Evolutionary conservation across 2,329 filamentous ascomycete species (phyloP).

Genomic region (Colletotrichum sublineola): DNA sequence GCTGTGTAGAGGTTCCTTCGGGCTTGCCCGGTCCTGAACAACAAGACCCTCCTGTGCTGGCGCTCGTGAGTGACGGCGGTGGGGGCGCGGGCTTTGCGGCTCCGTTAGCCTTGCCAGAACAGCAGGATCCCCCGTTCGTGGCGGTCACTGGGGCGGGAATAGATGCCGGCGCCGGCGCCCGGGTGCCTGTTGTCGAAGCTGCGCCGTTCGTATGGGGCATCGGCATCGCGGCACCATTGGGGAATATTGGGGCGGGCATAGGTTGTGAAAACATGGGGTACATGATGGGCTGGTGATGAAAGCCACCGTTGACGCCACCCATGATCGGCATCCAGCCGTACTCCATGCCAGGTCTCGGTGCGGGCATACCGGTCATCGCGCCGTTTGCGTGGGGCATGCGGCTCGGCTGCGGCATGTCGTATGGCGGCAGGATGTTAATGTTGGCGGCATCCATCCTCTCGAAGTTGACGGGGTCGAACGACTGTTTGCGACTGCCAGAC

Average conservation of each 20-base stretch:
- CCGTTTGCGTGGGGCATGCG: constrained; percentile 43
- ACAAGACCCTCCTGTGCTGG: constrained; percentile 43
- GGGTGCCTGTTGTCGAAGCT: background rate
- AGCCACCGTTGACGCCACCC: constrained; percentile 35
- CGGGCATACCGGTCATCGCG: constrained; percentile 44
- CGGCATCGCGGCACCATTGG: constrained; percentile 16
- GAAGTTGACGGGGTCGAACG: constrained; percentile 63
- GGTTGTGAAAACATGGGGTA: constrained; percentile 38
- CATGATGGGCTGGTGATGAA: constrained; percentile 40
- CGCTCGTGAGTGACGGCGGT: constrained; percentile 1
- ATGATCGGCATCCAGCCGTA: constrained; percentile 40
- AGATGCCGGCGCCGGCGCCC: constrained; percentile 15
- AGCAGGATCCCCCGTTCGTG: constrained; percentile 31
- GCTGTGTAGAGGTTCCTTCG: constrained; percentile 27
- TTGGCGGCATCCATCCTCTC: constrained; percentile 67
- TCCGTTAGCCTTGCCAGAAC: constrained; percentile 21
- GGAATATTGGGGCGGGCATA: constrained; percentile 32
- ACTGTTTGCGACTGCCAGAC: constrained; percentile 58
- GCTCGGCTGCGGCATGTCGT: constrained; percentile 43
- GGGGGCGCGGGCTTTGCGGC: constrained; percentile 15
- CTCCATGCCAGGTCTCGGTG: constrained; percentile 32
- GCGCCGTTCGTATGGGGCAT: constrained; percentile 22
- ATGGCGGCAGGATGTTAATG: constrained; percentile 61
- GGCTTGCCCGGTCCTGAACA: constrained; percentile 42
- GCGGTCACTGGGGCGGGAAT: constrained; percentile 6